A percentile compares a stretch with the other conserved stretches of the same genome.
Conservation (phyloP, 345 rosid genomes). For the Brassica incana region DNA sequence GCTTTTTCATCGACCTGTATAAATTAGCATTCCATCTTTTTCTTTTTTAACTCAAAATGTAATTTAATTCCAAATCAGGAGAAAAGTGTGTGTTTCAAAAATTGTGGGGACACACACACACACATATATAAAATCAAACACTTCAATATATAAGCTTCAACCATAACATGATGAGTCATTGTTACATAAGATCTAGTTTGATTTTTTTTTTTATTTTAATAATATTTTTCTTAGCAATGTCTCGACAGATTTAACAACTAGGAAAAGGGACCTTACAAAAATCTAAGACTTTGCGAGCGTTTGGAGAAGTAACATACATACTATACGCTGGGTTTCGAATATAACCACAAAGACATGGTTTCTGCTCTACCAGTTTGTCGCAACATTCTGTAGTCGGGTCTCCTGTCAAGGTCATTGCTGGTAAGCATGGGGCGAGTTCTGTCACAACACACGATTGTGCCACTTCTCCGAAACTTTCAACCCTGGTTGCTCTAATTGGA, state of each 20-base stretch:
- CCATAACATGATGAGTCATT: neutral
- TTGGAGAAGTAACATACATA: constrained; percentile 31
- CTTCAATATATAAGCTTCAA: neutral
- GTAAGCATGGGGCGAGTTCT: constrained; percentile 31
- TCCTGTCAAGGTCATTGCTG: neutral
- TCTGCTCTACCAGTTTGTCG: constrained; percentile 22
- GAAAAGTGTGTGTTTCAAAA: neutral
- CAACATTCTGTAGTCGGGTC: constrained; percentile 28
- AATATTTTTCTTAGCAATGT: neutral
- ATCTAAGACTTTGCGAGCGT: constrained; percentile 28
- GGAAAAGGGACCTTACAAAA: constrained; percentile 6
- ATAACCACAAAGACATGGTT: constrained; percentile 40
- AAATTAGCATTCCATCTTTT: neutral
- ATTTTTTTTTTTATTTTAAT: neutral
- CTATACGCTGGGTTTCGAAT: constrained; percentile 22
- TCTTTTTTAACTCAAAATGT: neutral
- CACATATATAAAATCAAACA: neutral
- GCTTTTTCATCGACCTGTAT: neutral
- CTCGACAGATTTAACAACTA: constrained; percentile 5
- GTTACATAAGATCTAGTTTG: neutral
- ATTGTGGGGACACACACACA: neutral
- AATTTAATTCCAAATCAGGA: neutral
- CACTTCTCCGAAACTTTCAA: neutral
- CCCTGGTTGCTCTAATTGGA: neutral
- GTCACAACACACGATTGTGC: constrained; percentile 12